Percentiles rank a stretch among this genome's conserved stretches.
Evolutionary conservation across 139 green algal genomes (phyloP).

Genomic region (Axilococcus clingmanii): DNA sequence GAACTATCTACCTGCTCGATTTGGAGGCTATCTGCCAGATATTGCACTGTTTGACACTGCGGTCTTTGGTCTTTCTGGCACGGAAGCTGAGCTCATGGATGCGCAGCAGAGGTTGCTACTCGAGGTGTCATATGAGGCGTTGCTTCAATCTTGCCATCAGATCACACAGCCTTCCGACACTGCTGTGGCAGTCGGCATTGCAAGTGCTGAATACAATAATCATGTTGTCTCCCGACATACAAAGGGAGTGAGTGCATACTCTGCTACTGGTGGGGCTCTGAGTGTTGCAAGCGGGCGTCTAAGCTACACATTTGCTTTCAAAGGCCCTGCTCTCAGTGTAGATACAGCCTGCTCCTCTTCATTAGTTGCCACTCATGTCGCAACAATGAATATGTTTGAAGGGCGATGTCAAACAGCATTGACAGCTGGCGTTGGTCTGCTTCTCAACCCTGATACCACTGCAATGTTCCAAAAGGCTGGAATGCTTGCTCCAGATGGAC

Average conservation of each 20-base stretch:
- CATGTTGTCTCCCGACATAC: slow-evolving; percentile 30
- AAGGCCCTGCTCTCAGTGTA: slow-evolving; percentile 49
- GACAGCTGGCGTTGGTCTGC: slow-evolving; percentile 50
- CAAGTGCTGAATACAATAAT: slow-evolving; percentile 74
- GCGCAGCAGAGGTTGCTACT: slow-evolving; percentile 73
- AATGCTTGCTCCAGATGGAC: slow-evolving; percentile 70
- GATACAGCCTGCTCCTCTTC: slow-evolving; percentile 79
- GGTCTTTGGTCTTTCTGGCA: slow-evolving; percentile 37
- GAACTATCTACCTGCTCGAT: slow-evolving; percentile 18
- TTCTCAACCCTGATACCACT: slow-evolving; percentile 61
- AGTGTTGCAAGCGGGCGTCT: slow-evolving; percentile 59
- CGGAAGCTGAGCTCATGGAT: slow-evolving; percentile 63
- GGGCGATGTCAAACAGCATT: slow-evolving; percentile 25
- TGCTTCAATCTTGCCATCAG: background rate
- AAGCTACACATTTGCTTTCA: slow-evolving; percentile 60
- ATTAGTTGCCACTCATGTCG: slow-evolving; percentile 62
- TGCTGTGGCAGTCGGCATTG: slow-evolving; percentile 61
- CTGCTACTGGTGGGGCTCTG: slow-evolving; percentile 63
- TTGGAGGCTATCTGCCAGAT: slow-evolving; percentile 54
- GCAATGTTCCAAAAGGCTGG: slow-evolving; percentile 72
- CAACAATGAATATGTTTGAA: slow-evolving; percentile 18
- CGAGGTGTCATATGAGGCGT: slow-evolving; percentile 8
- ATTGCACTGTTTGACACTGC: slow-evolving; percentile 45
- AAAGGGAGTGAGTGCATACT: slow-evolving; percentile 56
- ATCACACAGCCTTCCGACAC: slow-evolving; percentile 4